Evolutionary conservation across 1,284 basidiomycete genomes (phyloP).

Genomic region (Sphagnurus paluster): DNA sequence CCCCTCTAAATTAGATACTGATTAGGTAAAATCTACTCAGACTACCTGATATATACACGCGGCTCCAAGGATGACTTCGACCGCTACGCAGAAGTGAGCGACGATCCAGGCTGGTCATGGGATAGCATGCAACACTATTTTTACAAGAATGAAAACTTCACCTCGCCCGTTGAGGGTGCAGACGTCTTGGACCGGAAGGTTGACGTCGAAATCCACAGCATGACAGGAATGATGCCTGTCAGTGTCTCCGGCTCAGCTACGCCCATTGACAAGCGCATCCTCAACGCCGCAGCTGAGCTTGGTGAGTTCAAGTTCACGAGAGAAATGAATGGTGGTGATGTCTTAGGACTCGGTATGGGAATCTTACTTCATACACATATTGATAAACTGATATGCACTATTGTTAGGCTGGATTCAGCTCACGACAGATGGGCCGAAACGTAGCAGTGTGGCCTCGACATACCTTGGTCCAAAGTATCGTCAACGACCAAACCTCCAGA

Average conservation of each 20-base stretch:
- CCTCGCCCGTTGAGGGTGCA: conserved; percentile 29
- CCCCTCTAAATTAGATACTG: not conserved
- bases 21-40: too few species aligned
- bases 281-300: conserved; percentile 18
- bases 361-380: not conserved
- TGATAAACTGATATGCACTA: not conserved
- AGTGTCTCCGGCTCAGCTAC: conserved; percentile 27
- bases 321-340: conserved; percentile 35
- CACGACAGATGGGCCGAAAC: conserved; percentile 17
- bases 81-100: conserved; percentile 34
- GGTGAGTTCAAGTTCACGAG: conserved; percentile 28
- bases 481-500: conserved; percentile 18
- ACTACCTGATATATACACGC: conserved; percentile 41
- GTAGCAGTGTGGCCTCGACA: conserved; percentile 23
- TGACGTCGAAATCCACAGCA: conserved; percentile 30
- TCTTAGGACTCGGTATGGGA: conserved; percentile 26
- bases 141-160: conserved; percentile 29
- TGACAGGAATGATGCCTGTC: conserved; percentile 30
- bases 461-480: conserved; percentile 17
- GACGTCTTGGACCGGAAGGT: conserved; percentile 31
- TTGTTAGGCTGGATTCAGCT: conserved; percentile 22
- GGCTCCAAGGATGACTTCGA: conserved; percentile 42
- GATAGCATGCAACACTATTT: conserved; percentile 31
- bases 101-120: conserved; percentile 44
- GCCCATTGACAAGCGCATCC: conserved; percentile 21